Evolutionary conservation across 495 filamentous ascomycete genomes (phyloP).

Genomic region (Xylaria grammica): DNA sequence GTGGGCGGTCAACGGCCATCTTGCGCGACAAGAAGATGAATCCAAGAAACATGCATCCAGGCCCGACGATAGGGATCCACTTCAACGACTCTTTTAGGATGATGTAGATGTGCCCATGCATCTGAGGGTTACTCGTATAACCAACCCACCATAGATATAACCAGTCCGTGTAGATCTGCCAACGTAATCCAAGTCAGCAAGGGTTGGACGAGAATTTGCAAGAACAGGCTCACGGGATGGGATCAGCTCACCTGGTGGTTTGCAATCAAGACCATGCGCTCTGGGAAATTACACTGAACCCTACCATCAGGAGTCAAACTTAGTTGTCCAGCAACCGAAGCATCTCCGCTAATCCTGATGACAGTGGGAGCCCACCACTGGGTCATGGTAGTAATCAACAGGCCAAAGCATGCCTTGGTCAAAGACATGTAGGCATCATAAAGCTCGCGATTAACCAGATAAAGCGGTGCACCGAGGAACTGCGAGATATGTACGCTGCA

Average conservation of each 20-base stretch:
- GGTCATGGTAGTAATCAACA: constrained; percentile 75
- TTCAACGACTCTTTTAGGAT: constrained; percentile 84
- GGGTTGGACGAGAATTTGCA: not conserved
- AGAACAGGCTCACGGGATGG: not conserved
- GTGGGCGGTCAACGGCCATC: constrained; percentile 76
- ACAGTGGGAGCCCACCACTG: constrained; percentile 81
- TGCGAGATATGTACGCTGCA: constrained; percentile 68
- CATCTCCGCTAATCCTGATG: constrained; percentile 78
- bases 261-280: constrained; percentile 78
- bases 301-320: constrained; percentile 66
- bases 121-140: constrained; percentile 67
- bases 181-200: constrained; percentile 24
- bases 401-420: constrained; percentile 76
- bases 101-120: constrained; percentile 85
- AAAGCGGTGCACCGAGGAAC: constrained; percentile 70
- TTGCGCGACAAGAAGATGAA: constrained; percentile 87
- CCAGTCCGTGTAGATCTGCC: constrained; percentile 84
- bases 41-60: constrained; percentile 80
- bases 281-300: constrained; percentile 74
- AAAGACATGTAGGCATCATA: constrained; percentile 81
- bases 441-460: constrained; percentile 68
- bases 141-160: constrained; percentile 88
- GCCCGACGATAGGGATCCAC: constrained; percentile 74
- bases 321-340: constrained; percentile 72
- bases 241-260: constrained; percentile 71